These are phyloP conservation scores for Coprinellus micaceus DNA, from an alignment of 768 basidiomycete genomes.

Conservation along the genomic window DNA sequence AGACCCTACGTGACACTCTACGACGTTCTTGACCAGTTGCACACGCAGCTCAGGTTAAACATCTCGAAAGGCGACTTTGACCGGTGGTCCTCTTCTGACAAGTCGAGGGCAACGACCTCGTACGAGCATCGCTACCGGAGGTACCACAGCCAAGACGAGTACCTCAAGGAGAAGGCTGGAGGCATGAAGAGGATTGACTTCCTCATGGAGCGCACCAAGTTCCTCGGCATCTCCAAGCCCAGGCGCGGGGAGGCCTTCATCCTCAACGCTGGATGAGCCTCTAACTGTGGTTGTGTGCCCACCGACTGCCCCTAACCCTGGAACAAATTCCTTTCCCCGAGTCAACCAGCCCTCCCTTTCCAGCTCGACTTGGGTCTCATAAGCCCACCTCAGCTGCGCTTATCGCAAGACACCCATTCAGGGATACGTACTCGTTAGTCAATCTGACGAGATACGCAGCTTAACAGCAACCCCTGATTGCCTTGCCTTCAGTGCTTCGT, in stretches of 20 bases:
- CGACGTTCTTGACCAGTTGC: conserved; percentile 47
- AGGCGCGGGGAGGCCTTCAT: neutral
- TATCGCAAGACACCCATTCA: too few species aligned
- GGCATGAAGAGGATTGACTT: conserved; percentile 61
- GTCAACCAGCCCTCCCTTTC: too few species aligned
- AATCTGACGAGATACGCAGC: too few species aligned
- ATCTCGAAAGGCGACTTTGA: conserved; percentile 43
- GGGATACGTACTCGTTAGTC: too few species aligned
- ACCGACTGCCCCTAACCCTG: too few species aligned
- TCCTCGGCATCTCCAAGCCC: conserved; percentile 40
- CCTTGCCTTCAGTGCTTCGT: too few species aligned
- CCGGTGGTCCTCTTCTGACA: conserved; percentile 29
- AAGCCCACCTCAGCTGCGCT: too few species aligned
- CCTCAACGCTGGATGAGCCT: conserved; percentile 6
- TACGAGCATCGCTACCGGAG: conserved; percentile 46
- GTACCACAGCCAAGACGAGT: conserved; percentile 27
- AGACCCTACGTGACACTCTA: conserved; percentile 28
- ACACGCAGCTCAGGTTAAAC: conserved; percentile 39
- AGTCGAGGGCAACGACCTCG: conserved; percentile 37
- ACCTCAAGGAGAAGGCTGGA: conserved; percentile 44
- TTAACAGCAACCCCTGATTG: too few species aligned
- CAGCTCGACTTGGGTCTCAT: too few species aligned
- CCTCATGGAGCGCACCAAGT: conserved; percentile 40
- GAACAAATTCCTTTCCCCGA: too few species aligned
- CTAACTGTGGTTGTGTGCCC: too few species aligned